Base-by-base conservation (phyloP, 2,329 filamentous ascomycete species). In the Microdochium nivale region DNA sequence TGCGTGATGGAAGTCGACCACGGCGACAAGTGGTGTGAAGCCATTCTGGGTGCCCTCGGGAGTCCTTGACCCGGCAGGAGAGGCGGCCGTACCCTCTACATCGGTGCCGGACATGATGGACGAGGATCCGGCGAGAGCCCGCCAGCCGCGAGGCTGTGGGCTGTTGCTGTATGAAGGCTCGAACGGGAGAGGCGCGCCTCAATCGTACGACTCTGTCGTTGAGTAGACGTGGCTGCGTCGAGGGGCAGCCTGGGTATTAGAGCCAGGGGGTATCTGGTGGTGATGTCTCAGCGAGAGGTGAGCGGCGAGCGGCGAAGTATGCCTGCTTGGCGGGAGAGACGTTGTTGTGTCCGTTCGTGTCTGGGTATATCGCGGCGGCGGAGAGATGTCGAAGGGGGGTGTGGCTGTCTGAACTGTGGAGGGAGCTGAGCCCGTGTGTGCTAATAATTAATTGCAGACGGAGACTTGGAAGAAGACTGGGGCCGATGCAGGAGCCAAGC, bases 1-100 rank as follows among this genome's bases (percentile, higher is more conserved):
- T 51, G 87, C 87, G 76, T 92, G 88, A 69, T 92, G 87, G 65
- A 92, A 92, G 67, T 87, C 88, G 61, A 92, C 87, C 53, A 92
- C 86, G 57, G 85, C 83, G 48, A 92, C 86, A 64, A 91, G 76
- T 46, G 88, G 87, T 52, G 75, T 72, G 65, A 85, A 86, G 54
- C 71, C 70, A 10, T 44, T 44, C n/a, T 44, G n/a, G 59, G 8
- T 44, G 40, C 3, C 19, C 23, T 24, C 40, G 3, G 40, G 40
- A 10, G 40, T 44, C 19, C n/a, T 44, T 13, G 40, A 44, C 16
- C 40, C 40, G 3, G 40, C 14, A 7, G 40, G 8, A 11, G 40
- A 44, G 40, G 40, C 40, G 21, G 40, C 19, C 3, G 40, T 24
- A 19, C 14, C 40, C 21, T 10, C 40, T 13, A 23, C 40, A 23